phyloP scores from a whole-genome alignment of 805 yeast genomes.

The Candida coquimbonensis region DNA sequence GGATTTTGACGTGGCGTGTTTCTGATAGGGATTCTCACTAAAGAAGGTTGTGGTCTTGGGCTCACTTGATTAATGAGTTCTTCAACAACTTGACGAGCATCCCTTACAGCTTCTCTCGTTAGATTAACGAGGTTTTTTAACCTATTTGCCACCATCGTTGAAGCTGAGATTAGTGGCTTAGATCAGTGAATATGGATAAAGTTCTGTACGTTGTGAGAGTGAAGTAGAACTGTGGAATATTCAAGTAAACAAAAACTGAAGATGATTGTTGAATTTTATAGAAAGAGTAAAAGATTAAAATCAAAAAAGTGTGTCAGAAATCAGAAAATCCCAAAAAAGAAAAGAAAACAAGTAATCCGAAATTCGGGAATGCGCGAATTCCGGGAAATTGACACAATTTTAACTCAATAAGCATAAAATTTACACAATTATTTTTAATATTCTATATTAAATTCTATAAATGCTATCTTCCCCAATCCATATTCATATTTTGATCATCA shows the following conservation, averaged over 20 bases:
- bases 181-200: too few species aligned
- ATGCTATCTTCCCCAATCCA: not conserved
- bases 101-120: conserved; percentile 39
- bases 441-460: not conserved
- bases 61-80: conserved; percentile 32
- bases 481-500: conserved; percentile 24
- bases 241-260: not conserved
- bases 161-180: not conserved
- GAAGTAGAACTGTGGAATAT: not conserved
- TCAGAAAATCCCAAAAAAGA: too few species aligned
- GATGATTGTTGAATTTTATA: too few species aligned
- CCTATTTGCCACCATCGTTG: conserved; percentile 27
- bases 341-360: too few species aligned
- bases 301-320: too few species aligned
- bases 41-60: conserved; percentile 27
- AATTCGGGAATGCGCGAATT: too few species aligned
- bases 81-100: conserved; percentile 39
- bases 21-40: conserved; percentile 36
- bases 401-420: too few species aligned
- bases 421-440: too few species aligned
- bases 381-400: too few species aligned
- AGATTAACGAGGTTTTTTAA: conserved; percentile 39
- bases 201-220: too few species aligned
- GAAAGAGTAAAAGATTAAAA: too few species aligned
- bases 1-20: conserved; percentile 8